phyloP scores from a whole-genome alignment of 2,329 filamentous ascomycete species.

The Penicillium sp. region DNA sequence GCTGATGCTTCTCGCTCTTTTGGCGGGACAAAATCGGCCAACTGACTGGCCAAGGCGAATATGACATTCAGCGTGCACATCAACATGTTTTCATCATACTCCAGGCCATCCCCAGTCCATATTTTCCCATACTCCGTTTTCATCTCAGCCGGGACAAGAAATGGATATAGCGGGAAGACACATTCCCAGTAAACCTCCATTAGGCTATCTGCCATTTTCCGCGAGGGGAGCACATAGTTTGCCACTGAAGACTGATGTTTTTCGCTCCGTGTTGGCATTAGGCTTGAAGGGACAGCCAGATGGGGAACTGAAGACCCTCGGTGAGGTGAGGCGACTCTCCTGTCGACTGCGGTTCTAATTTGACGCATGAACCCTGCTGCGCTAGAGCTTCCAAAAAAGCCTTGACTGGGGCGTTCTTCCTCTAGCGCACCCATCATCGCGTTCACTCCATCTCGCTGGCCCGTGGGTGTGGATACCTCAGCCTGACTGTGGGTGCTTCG shows the following conservation, averaged over 20 bases:
- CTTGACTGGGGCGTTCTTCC: slow-evolving; percentile 41
- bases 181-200: slow-evolving; percentile 49
- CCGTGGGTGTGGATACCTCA: not conserved
- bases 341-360: slow-evolving; percentile 46
- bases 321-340: slow-evolving; percentile 23
- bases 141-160: slow-evolving; percentile 42
- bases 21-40: slow-evolving; percentile 41
- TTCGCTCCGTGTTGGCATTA: slow-evolving; percentile 22
- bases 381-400: slow-evolving; percentile 50
- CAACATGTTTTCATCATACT: slow-evolving; percentile 44
- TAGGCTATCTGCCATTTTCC: slow-evolving; percentile 46
- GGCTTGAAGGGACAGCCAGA: slow-evolving; percentile 12
- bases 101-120: slow-evolving; percentile 39
- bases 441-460: slow-evolving; percentile 35
- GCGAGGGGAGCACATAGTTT: slow-evolving; percentile 45
- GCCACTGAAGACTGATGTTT: slow-evolving; percentile 4
- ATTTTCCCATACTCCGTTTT: slow-evolving; percentile 41
- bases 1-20: slow-evolving; percentile 44
- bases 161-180: slow-evolving; percentile 49
- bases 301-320: slow-evolving; percentile 16
- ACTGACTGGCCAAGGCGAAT: slow-evolving; percentile 47
- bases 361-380: slow-evolving; percentile 49
- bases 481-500: not conserved
- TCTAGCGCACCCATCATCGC: slow-evolving; percentile 49
- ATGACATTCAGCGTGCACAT: slow-evolving; percentile 49